Conservation (phyloP, 345 rosid genomes). For the Eucalyptus erythrocorys region DNA sequence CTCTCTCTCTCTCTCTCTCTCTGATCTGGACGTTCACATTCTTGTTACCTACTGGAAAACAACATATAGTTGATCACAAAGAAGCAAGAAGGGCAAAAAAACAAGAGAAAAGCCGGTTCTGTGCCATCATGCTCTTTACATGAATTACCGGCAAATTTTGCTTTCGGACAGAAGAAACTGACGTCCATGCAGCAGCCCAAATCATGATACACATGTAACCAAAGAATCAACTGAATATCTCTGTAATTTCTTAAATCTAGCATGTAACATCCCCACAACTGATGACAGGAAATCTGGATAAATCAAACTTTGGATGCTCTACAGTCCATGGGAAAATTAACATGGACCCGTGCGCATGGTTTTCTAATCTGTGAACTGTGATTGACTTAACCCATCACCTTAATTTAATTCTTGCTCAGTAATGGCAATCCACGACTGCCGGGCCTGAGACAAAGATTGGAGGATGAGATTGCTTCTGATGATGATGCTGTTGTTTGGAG, state of each 20-base stretch:
- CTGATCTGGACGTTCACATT: background rate
- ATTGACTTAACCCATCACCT: background rate
- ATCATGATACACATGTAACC: background rate
- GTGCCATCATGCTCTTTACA: conserved; percentile 11
- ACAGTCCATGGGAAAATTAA: background rate
- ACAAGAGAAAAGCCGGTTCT: background rate
- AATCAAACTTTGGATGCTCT: background rate
- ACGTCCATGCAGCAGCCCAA: background rate
- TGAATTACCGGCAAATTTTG: background rate
- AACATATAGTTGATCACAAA: background rate
- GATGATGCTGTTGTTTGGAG: conserved; percentile 36
- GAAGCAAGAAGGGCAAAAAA: background rate
- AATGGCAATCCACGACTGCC: conserved; percentile 94
- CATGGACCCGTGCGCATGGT: background rate
- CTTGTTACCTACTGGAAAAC: background rate
- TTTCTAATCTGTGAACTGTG: background rate
- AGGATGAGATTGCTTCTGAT: conserved; percentile 25
- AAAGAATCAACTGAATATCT: conserved; percentile 5
- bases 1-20: background rate
- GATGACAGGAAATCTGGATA: background rate
- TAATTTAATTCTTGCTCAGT: conserved; percentile 24
- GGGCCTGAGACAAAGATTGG: conserved; percentile 63
- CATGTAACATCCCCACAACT: background rate
- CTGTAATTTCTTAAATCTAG: background rate
- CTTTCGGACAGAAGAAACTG: background rate